A percentile compares a stretch with the other conserved stretches of the same genome.
These are phyloP conservation scores for Bryopsis sp. DNA, from an alignment of 139 green algal genomes.

Conservation along the genomic window DNA sequence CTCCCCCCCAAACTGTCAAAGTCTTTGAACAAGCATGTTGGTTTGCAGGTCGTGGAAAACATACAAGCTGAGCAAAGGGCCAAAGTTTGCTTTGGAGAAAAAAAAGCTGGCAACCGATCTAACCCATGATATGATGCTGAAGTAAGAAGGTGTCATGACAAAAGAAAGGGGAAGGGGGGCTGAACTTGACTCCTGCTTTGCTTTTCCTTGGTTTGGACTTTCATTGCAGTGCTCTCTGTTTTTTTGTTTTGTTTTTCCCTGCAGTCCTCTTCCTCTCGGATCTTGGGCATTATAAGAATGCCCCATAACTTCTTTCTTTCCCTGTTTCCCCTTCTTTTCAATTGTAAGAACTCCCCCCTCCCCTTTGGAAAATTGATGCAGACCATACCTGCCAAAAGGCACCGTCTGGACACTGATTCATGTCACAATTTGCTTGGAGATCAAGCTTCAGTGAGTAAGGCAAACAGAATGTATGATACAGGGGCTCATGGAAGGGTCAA, in stretches of 20 bases:
- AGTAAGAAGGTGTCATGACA: conserved; percentile 32
- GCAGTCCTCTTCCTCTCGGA: not conserved
- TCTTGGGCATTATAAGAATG: not conserved
- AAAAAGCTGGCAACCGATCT: conserved; percentile 90
- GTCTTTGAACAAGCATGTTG: not conserved
- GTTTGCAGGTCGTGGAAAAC: conserved; percentile 62
- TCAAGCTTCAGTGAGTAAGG: too few relatives aligned
- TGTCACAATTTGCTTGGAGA: not conserved
- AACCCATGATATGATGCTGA: conserved; percentile 85
- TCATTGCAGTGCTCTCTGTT: too few relatives aligned
- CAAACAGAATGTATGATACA: conserved; percentile 30
- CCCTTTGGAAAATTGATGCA: not conserved
- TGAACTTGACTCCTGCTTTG: too few relatives aligned
- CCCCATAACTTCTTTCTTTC: not conserved
- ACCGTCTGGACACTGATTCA: not conserved
- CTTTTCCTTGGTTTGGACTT: too few relatives aligned
- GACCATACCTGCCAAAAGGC: not conserved
- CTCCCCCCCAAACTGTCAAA: not conserved
- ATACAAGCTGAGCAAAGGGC: conserved; percentile 74
- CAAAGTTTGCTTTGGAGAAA: conserved; percentile 89
- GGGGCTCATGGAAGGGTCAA: conserved; percentile 69
- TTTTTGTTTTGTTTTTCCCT: not conserved
- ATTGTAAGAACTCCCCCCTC: not conserved
- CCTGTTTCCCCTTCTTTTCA: not conserved
- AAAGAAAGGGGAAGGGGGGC: not conserved